A percentile compares a stretch with the other conserved stretches of the same genome.
Conservation (phyloP, 1,284 basidiomycete genomes). For the Athelia psychrophila region DNA sequence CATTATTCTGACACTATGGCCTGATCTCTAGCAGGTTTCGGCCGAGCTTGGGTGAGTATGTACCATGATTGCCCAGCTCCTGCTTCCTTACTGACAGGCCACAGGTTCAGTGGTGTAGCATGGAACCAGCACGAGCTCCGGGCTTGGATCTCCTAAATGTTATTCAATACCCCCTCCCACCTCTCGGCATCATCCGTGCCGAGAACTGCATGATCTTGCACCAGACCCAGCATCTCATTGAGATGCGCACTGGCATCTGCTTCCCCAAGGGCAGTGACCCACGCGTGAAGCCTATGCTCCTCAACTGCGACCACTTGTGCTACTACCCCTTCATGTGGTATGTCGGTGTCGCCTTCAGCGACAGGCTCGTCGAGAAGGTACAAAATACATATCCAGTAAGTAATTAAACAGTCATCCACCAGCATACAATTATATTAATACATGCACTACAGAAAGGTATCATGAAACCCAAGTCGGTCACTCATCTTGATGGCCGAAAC, state of each 20-base stretch:
- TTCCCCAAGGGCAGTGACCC: slow-evolving; percentile 65
- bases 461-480: too few species aligned
- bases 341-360: slow-evolving; percentile 52
- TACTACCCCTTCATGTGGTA: slow-evolving; percentile 78
- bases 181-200: slow-evolving; percentile 41
- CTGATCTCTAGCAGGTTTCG: too few species aligned
- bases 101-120: slow-evolving; percentile 69
- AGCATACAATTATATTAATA: too few species aligned
- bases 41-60: too few species aligned
- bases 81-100: slow-evolving; percentile 3
- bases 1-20: too few species aligned
- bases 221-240: slow-evolving; percentile 58
- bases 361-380: slow-evolving; percentile 43
- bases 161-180: slow-evolving; percentile 68
- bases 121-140: slow-evolving; percentile 72
- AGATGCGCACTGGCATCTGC: slow-evolving; percentile 69
- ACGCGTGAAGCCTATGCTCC: slow-evolving; percentile 55
- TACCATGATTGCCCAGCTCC: too few species aligned
- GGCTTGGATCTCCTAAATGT: slow-evolving; percentile 84
- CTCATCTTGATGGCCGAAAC: too few species aligned
- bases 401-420: too few species aligned
- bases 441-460: too few species aligned
- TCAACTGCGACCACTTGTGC: slow-evolving; percentile 70
- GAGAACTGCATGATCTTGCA: slow-evolving; percentile 50
- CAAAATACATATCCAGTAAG: too few species aligned